Evolutionary conservation across 331 rosid species (phyloP), one percentile per base, ranked within the genome.

Genomic region (Telfairia occidentalis): DNA sequence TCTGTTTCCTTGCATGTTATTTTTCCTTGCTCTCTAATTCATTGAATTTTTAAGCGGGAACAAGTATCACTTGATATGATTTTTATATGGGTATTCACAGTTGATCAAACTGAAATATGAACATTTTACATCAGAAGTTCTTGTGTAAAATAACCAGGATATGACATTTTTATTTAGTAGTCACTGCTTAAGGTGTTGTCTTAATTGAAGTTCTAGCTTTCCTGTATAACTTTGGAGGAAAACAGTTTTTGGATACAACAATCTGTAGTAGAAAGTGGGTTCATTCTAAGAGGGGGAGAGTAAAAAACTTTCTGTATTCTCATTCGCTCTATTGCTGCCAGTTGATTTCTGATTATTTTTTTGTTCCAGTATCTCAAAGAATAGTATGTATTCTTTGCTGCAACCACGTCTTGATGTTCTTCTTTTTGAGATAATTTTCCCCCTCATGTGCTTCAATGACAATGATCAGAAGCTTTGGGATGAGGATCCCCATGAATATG

Each of bases 401-500:
- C 97, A 93, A 76, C 90, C 97, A 76, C 96, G 88, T 50, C 89
- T 93, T 59, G 88, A 89, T 88, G 87, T 80, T 79, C 90, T 93
- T 70, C 91, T 93, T 78, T 91, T 91, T 79, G 98, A 93, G 89
- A 88, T 93, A 71, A 89, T 91, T 59, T 91, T 93, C 37, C 98
- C 98, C 78, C 91, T 93, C 16, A 91, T 93, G 96, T 93, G 96
- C 84, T 91, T 93, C 82, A 93, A 88, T 79, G 97, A 93, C 77
- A 82, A 81, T 64, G 98, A 93, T 77, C 98, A 88, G 83, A 88
- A 81, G 83, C 98, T 93, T 76, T 93, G 98, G 98, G 97, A 93
- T 32, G 98, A 93, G 77, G 98, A 93, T 78, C 98, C 98, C 18
- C 97, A 93, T 74, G 98, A 93, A 79, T 93, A 93, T 81, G 95